A percentile compares a stretch with the other conserved stretches of the same genome.
Conservation (phyloP, 305 asterid genomes). For the Fraxinus sp. region DNA sequence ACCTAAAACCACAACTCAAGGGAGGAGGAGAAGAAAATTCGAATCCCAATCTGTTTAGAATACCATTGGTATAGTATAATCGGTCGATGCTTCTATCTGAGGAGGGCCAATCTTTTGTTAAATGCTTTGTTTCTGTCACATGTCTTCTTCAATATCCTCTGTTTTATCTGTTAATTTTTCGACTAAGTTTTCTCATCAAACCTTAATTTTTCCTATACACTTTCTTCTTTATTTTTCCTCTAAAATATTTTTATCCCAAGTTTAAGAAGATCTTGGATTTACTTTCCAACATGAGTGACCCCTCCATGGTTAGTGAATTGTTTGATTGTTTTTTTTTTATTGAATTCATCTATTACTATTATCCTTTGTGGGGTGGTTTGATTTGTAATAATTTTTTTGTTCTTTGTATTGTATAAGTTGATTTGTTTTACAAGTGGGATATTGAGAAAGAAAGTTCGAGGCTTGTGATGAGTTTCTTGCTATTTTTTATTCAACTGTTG, state of each 20-base stretch:
- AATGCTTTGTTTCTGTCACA: slow-evolving; percentile 44
- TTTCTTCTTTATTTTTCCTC: slow-evolving; percentile 36
- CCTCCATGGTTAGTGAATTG: slow-evolving; percentile 37
- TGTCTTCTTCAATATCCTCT: slow-evolving; percentile 40
- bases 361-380: slow-evolving; percentile 9
- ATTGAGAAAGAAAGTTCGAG: slow-evolving; percentile 1
- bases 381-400: neutral
- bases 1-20: neutral
- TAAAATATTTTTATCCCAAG: slow-evolving; percentile 26
- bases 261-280: slow-evolving; percentile 25
- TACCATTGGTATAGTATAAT: slow-evolving; percentile 14
- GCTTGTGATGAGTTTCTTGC: neutral
- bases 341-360: neutral
- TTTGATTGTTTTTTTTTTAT: neutral
- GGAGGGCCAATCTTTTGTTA: slow-evolving; percentile 27
- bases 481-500: neutral
- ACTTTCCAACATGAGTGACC: slow-evolving; percentile 52
- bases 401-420: neutral
- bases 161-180: slow-evolving; percentile 29
- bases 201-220: slow-evolving; percentile 33
- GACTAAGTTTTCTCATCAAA: slow-evolving; percentile 31
- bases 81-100: slow-evolving; percentile 42
- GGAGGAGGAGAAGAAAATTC: neutral
- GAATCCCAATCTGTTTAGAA: neutral
- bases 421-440: neutral